These are phyloP conservation scores for Cavenderia fasciculata DNA, from an alignment of 78 protist species.

Conservation along the genomic window DNA sequence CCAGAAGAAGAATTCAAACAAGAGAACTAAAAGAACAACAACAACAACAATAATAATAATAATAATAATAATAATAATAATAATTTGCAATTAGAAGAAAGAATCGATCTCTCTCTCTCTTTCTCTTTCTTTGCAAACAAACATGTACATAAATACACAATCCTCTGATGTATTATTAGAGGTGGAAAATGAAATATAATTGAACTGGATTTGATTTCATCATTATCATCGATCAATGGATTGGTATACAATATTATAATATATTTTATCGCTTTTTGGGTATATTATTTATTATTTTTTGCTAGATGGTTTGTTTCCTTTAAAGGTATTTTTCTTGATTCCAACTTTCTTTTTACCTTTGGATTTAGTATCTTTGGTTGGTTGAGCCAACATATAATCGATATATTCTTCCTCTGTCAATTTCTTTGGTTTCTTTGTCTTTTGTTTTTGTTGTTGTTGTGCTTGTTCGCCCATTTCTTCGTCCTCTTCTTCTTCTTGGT, in stretches of 20 bases:
- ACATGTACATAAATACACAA: not conserved
- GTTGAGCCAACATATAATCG: too few species aligned
- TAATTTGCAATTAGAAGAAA: not conserved
- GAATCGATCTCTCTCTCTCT: not conserved
- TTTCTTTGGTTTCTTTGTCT: not conserved
- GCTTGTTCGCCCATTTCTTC: not conserved
- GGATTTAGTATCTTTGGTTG: too few species aligned
- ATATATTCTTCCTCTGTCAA: too few species aligned
- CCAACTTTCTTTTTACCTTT: too few species aligned
- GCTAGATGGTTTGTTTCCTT: too few species aligned
- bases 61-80: not conserved
- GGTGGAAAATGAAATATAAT: too few species aligned
- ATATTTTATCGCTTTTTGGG: not conserved
- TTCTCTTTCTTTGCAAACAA: too few species aligned
- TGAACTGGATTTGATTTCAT: too few species aligned
- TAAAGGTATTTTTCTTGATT: too few species aligned
- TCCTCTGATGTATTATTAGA: too few species aligned
- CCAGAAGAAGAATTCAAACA: slow-evolving; percentile 25
- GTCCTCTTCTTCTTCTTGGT: not conserved
- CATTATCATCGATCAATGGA: not conserved
- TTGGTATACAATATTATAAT: not conserved
- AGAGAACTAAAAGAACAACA: slow-evolving; percentile 22
- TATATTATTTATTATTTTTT: not conserved
- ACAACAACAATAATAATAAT: not conserved
- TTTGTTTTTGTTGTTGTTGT: not conserved